phyloP scores from a whole-genome alignment of 2,329 filamentous ascomycete genomes.

The Hypoxylon sp. region DNA sequence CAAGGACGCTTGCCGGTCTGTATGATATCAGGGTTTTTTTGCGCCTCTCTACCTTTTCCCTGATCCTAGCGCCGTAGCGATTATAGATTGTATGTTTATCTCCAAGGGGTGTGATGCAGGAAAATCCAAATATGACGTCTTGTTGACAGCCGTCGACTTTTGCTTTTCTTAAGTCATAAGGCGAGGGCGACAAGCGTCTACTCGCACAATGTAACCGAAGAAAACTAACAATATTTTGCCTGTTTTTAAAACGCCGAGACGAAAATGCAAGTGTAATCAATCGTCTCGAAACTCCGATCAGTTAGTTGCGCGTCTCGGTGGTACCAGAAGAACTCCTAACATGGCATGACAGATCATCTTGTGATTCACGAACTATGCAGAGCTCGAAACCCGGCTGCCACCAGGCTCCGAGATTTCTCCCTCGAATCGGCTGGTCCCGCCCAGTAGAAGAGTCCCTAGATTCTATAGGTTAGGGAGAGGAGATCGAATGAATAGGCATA shows the following conservation, averaged over 20 bases:
- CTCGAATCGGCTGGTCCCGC: constrained; percentile 77
- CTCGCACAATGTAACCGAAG: constrained; percentile 15
- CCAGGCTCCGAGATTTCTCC: constrained; percentile 67
- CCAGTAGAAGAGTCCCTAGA: constrained; percentile 84
- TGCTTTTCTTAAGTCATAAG: constrained; percentile 1
- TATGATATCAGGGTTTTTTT: constrained; percentile 12
- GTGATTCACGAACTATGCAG: constrained; percentile 60
- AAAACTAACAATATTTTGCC: background rate
- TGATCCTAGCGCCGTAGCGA: too few relatives aligned
- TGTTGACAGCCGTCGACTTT: constrained; percentile 12
- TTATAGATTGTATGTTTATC: background rate
- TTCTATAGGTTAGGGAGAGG: background rate
- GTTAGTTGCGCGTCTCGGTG: background rate
- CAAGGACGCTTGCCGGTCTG: constrained; percentile 7
- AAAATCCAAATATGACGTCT: constrained; percentile 2
- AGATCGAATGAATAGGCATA: background rate
- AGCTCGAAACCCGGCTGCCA: constrained; percentile 69
- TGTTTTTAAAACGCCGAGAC: constrained; percentile 26
- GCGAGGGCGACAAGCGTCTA: constrained; percentile 1
- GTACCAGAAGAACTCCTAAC: background rate
- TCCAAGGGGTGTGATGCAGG: constrained; percentile 8
- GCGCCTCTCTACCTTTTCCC: constrained; percentile 3
- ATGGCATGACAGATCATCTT: background rate
- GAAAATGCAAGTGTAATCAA: constrained; percentile 25
- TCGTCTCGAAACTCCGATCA: constrained; percentile 25